Base-by-base conservation (phyloP, 805 yeast genomes). In the Candida railenensis region DNA sequence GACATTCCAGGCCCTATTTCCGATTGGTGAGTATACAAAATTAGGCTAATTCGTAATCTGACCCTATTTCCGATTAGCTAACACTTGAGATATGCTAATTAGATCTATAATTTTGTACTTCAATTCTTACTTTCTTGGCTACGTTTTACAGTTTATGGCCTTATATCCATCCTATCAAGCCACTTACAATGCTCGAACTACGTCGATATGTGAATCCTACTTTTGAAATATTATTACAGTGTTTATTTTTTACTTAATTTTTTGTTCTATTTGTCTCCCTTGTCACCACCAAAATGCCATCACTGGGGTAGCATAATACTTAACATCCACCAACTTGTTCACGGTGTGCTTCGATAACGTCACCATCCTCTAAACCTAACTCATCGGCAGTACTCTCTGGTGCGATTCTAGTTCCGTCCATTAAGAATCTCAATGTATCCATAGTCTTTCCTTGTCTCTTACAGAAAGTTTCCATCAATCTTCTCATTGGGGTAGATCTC, bases 391-490 rank as follows among this genome's bases (percentile, higher is more conserved):
- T 94, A 58, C 88, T 89, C 49, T 86, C 91, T 8, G 91, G 87
- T 53, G 80, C 77, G 49, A 94, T 83, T 62, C 98, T 83, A 56
- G 89, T 87, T 53, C 99, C 99, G 54, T 94, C 99, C 63, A 85
- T 85, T 61, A 94, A 75, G 66, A 94, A 94, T 67, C 98, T 82
- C 65, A 94, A 74, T 43, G 92, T 81, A 55, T 80, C 82, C 62
- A 86, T 71, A 53, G 86, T 82, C 66, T 92, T 92, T 38, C 98
- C 98, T 63, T 92, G 96, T 76, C 99, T 87, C 72, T 91, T 91
- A 66, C 98, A 95, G 67, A 92, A 94, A 11, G 97, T 96, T 61
- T 92, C 98, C 90, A 94, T 92, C 59, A 94, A 82, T 72, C 96
- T 87, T 67, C 82, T 87, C 76, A 94, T 79, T 41, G 92, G 96